Base-by-base conservation (phyloP, 805 yeast genomes). In the Ogataea philodendri region DNA sequence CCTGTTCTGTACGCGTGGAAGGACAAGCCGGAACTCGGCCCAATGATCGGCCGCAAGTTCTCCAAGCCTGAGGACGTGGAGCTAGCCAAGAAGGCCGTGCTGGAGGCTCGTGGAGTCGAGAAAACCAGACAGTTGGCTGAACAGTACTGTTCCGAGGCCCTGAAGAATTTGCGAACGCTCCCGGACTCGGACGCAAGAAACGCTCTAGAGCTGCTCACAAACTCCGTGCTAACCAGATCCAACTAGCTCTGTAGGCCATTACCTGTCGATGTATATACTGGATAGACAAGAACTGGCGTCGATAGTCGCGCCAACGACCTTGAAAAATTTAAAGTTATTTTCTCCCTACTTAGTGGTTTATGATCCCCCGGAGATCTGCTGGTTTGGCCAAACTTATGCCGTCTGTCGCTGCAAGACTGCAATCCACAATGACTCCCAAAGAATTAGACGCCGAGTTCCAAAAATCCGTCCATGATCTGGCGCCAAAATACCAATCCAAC, bases 1-100 rank as follows among this genome's bases (percentile, higher is more conserved):
- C 98, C 98, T 1, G 88, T 90, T 3, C 66, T 93, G 36, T 93
- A 73, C 62, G 97, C 98, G 1, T 93, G 98, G 98, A 79, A 76
- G 52, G 76, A 82, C 52, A 78, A 76, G 51, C 95, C 96, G 0
- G 83, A 81, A 39, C 69, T 93, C 30, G 97, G 97, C 3, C 79
- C 76, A 22, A 62, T 90, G 52, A 88, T 93, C 49, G 78, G 77
- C 15, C 75, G 97, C 41, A 87, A 90, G 60, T 93, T 93, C 60
- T 69, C 73, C 29, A 65, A 76, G 39, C 76, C 79, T 2, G 95
- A 95, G 4, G 98, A 93, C 59, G 82, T 90, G 22, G 87, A 84
- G 48, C 61, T 67, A n/a, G 94, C 97, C 2, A 72, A 88, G 20
- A 64, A 65, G 25, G 81, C 87, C 6, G 97, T 93, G 8, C 67